These are phyloP conservation scores for Xylariaceae sp. DNA, from an alignment of 2,329 filamentous ascomycete species.

Conservation along the genomic window DNA sequence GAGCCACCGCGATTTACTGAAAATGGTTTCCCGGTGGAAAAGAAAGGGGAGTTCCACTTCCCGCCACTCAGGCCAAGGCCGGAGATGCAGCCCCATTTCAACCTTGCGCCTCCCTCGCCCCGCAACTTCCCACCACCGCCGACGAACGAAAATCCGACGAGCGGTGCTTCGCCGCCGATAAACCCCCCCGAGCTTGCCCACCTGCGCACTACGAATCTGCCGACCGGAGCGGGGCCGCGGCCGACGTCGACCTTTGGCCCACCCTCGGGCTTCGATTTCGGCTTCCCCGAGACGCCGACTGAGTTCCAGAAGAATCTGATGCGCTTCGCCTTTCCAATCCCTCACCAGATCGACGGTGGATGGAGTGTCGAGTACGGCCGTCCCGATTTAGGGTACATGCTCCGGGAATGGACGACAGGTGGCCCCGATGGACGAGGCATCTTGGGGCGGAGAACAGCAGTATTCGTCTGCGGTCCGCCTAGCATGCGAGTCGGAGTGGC, in stretches of 20 bases:
- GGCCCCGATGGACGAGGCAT: constrained; percentile 59
- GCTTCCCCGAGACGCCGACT: constrained; percentile 77
- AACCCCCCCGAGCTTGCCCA: constrained; percentile 52
- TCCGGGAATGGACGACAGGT: constrained; percentile 75
- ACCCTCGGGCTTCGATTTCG: constrained; percentile 66
- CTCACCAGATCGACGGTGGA: constrained; percentile 64
- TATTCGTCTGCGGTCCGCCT: constrained; percentile 88
- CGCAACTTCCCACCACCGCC: constrained; percentile 27
- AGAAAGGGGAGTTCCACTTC: constrained; percentile 51
- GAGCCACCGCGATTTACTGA: constrained; percentile 11
- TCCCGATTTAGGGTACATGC: constrained; percentile 80
- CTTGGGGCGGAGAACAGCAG: constrained; percentile 75
- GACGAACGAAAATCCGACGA: constrained; percentile 15
- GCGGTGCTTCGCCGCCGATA: constrained; percentile 16
- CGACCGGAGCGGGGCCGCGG: constrained; percentile 30
- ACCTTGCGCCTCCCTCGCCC: constrained; percentile 49
- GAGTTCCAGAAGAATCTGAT: constrained; percentile 86
- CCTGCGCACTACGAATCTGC: constrained; percentile 44
- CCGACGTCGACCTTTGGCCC: constrained; percentile 55
- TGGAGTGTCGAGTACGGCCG: constrained; percentile 92
- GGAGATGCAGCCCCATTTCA: constrained; percentile 50
- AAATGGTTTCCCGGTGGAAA: constrained; percentile 30
- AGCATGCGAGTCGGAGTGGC: constrained; percentile 83
- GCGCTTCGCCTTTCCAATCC: constrained; percentile 78
- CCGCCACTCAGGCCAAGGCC: constrained; percentile 45